A percentile compares a stretch with the other conserved stretches of the same genome.
Conservation (phyloP, 208 protist species). For the Trypanosoma cruzi region DNA sequence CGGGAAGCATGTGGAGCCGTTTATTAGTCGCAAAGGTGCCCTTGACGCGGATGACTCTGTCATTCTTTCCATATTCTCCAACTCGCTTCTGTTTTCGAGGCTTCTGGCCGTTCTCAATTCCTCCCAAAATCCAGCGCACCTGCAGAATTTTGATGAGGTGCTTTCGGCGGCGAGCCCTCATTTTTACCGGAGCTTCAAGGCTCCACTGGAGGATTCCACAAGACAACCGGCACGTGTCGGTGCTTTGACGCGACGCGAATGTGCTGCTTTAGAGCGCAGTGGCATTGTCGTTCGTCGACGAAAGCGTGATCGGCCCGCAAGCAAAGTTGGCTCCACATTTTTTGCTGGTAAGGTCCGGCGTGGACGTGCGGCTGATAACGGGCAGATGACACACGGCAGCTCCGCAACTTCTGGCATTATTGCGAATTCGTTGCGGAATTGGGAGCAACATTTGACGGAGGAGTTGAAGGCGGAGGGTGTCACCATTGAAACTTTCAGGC, state of each 20-base stretch:
- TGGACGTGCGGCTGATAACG: not conserved
- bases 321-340: not conserved
- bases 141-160: slow-evolving; percentile 32
- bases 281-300: slow-evolving; percentile 6
- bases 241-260: slow-evolving; percentile 8
- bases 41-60: slow-evolving; percentile 48
- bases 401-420: slow-evolving; percentile 50
- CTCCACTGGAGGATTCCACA: slow-evolving; percentile 14
- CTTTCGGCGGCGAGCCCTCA: slow-evolving; percentile 22
- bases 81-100: slow-evolving; percentile 42
- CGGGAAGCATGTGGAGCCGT: slow-evolving; percentile 29
- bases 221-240: not conserved
- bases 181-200: slow-evolving; percentile 30
- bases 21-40: slow-evolving; percentile 31
- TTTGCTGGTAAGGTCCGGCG: not conserved
- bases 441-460: slow-evolving; percentile 56
- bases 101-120: slow-evolving; percentile 21
- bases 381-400: not conserved
- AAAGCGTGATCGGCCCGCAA: slow-evolving; percentile 27
- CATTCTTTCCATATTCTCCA: slow-evolving; percentile 61
- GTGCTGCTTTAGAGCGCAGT: slow-evolving; percentile 8
- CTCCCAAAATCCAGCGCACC: not conserved
- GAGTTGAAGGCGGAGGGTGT: slow-evolving; percentile 67
- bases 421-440: slow-evolving; percentile 56
- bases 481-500: slow-evolving; percentile 71